Conservation (phyloP, 2,329 filamentous ascomycete genomes). For the Fusarium pseudoanthophilum region DNA sequence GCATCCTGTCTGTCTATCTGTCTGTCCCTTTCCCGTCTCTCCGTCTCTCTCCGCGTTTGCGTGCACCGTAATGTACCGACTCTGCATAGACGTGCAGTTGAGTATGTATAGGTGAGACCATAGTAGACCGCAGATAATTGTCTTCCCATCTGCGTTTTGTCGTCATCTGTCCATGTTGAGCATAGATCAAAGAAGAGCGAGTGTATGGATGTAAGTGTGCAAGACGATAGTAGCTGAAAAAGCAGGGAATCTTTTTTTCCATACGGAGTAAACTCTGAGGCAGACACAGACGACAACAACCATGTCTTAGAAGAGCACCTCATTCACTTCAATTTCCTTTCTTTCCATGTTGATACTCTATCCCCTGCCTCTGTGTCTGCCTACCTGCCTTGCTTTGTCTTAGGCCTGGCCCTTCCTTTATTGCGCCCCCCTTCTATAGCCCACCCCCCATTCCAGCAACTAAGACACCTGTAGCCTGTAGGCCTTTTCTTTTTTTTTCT, state of each 20-base stretch:
- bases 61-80: slow-evolving; percentile 32
- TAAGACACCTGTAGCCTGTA: slow-evolving; percentile 25
- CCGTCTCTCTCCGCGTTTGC: slow-evolving; percentile 38
- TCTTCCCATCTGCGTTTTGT: slow-evolving; percentile 23
- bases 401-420: slow-evolving; percentile 33
- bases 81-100: slow-evolving; percentile 24
- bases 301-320: slow-evolving; percentile 21
- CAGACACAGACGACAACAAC: slow-evolving; percentile 19
- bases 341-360: slow-evolving; percentile 13
- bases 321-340: slow-evolving; percentile 30
- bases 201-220: not conserved
- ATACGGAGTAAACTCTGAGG: not conserved
- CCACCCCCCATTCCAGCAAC: slow-evolving; percentile 40
- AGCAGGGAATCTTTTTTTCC: not conserved
- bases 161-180: slow-evolving; percentile 23
- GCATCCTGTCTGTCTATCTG: slow-evolving; percentile 2
- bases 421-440: slow-evolving; percentile 26
- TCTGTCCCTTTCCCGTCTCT: slow-evolving; percentile 25
- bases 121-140: slow-evolving; percentile 1
- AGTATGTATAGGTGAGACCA: not conserved
- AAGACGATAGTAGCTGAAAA: not conserved
- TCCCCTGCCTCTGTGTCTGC: slow-evolving; percentile 17
- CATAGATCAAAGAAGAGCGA: not conserved
- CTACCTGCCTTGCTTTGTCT: slow-evolving; percentile 34
- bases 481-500: slow-evolving; percentile 38